Evolutionary conservation across 108 stramenopile genomes (phyloP), one percentile per base, ranked within the genome.

Genomic region (Pseudonitzschia delicatissima): DNA sequence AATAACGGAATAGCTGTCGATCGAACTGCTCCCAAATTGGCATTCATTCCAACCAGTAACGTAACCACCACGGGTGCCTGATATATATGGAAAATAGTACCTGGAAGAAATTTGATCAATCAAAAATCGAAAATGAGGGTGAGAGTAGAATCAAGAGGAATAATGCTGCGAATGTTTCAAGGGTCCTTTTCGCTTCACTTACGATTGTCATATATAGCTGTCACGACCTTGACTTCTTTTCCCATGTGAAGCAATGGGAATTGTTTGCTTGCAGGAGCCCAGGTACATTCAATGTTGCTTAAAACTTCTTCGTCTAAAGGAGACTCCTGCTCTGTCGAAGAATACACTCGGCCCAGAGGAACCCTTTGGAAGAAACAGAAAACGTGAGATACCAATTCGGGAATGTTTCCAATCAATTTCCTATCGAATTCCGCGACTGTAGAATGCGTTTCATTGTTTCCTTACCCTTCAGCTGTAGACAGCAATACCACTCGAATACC

Each of bases 181-280:
- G n/a, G n/a, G n/a, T n/a, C n/a, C 11, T 12, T 61, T 61, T 25
- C 27, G 21, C 0, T 8, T 8, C 11, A 55, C 73, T 40, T 40
- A 74, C 76, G 69, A 23, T 80, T 72, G 64, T 84, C 77, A 37
- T 84, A 84, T 12, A 77, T 74, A 15, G 83, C 83, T 6, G 83
- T 84, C 17, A 80, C 73, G 1, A 59, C 37, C 52, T 74, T 67
- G 1, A 70, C 71, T 66, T 80, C 79, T 50, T 83, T 83, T 37
- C 76, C 79, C 71, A 77, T 58, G 11, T 77, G 51, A 26, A 84
- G 48, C n/a, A 84, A 57, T n/a, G 76, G 77, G 42, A 80, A 70
- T 47, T 80, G 83, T 59, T 84, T 84, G 13, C 75, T 73, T 21
- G 79, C 72, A 27, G 83, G 83, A 33, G 83, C 83, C 79, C 79